Conservation (phyloP, 805 yeast species). For the Peterozyma toletana region DNA sequence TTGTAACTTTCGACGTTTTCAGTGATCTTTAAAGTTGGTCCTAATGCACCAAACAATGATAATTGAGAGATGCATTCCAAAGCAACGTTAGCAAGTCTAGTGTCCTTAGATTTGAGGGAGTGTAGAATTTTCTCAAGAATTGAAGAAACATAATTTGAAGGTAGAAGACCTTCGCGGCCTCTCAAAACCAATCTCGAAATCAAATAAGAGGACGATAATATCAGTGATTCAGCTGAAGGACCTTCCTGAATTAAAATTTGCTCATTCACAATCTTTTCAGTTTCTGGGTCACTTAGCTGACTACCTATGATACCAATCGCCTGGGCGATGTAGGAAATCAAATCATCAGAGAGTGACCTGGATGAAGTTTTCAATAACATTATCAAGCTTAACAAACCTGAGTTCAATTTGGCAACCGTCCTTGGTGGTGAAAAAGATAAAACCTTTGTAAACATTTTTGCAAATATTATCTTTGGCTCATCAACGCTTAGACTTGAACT, state of each 20-base stretch:
- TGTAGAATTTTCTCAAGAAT: constrained; percentile 11
- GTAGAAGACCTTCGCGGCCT: constrained; percentile 15
- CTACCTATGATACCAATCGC: constrained; percentile 27
- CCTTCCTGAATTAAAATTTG: constrained; percentile 6
- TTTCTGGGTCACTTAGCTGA: constrained; percentile 23
- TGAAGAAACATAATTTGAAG: constrained; percentile 7
- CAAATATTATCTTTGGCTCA: constrained; percentile 7
- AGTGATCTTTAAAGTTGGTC: constrained; percentile 20
- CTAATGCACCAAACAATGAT: constrained; percentile 37
- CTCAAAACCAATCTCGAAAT: constrained; percentile 37
- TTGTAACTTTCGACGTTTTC: constrained; percentile 16
- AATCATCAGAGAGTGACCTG: constrained; percentile 17
- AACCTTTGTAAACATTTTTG: constrained; percentile 16
- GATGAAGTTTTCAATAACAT: constrained; percentile 8
- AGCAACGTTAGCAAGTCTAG: constrained; percentile 18
- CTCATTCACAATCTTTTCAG: constrained; percentile 6
- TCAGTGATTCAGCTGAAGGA: constrained; percentile 10
- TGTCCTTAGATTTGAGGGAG: constrained; percentile 14
- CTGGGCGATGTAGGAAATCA: constrained; percentile 14
- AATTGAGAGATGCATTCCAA: constrained; percentile 36
- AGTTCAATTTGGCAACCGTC: constrained; percentile 10
- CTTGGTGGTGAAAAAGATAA: constrained; percentile 17
- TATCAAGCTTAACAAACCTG: constrained; percentile 10
- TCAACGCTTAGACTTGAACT: constrained; percentile 4
- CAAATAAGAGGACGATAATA: constrained; percentile 34